phyloP scores from a whole-genome alignment of 139 green algal species.

The Spirogloea muscicola region DNA sequence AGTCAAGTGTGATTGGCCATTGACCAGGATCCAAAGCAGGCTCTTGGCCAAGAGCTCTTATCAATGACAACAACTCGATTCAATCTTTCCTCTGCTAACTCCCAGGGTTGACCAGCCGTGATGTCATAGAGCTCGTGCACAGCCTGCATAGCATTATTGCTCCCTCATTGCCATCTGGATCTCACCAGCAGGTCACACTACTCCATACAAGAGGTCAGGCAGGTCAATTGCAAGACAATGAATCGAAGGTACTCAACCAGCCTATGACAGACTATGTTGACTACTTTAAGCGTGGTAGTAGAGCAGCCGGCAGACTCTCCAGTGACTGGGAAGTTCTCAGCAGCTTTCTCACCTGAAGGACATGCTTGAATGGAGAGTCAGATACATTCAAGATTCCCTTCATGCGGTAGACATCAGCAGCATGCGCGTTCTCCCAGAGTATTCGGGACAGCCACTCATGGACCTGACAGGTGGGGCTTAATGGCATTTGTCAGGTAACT shows the following conservation, averaged over 20 bases:
- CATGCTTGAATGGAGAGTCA: slow-evolving; percentile 51
- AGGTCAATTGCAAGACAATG: no score
- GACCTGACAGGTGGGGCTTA: not conserved
- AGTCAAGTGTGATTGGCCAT: no score
- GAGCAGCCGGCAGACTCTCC: no score
- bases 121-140: slow-evolving; percentile 82
- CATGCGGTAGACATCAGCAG: slow-evolving; percentile 65
- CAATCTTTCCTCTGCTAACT: slow-evolving; percentile 2
- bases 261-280: no score
- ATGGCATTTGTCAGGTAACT: not conserved
- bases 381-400: slow-evolving; percentile 69
- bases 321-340: no score
- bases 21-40: no score
- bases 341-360: slow-evolving; percentile 59
- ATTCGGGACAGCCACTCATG: slow-evolving; percentile 54
- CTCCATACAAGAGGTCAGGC: no score
- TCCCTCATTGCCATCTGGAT: not conserved
- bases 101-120: slow-evolving; percentile 55
- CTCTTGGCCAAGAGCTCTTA: no score
- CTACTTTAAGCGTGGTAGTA: no score
- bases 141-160: slow-evolving; percentile 52
- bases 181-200: not conserved
- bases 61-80: slow-evolving; percentile 50
- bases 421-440: slow-evolving; percentile 59
- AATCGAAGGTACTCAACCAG: no score